Percentiles rank a stretch among this genome's conserved stretches.
phyloP scores from a whole-genome alignment of 2,329 filamentous ascomycete species.

The Cercospora beticola region DNA sequence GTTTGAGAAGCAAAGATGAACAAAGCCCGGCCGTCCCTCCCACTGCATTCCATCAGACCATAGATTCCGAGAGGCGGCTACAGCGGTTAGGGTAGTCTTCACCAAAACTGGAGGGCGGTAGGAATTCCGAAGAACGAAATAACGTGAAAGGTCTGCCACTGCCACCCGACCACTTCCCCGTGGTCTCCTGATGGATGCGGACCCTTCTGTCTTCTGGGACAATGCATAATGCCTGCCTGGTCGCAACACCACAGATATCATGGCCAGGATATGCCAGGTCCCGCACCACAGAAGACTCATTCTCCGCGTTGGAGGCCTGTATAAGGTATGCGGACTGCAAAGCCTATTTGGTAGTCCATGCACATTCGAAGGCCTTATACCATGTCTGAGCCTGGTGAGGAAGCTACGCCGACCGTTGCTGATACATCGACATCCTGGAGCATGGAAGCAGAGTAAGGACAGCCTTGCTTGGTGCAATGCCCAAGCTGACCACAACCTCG shows the following conservation, averaged over 20 bases:
- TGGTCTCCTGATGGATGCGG: neutral
- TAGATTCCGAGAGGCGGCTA: neutral
- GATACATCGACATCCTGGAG: neutral
- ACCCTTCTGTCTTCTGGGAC: neutral
- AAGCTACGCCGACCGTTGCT: neutral
- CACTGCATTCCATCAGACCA: neutral
- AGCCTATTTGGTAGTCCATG: neutral
- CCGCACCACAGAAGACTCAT: neutral
- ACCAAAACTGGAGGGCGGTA: neutral
- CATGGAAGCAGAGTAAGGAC: neutral
- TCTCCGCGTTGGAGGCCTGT: neutral
- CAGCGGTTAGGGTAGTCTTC: neutral
- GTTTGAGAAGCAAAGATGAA: neutral
- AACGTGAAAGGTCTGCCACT: neutral
- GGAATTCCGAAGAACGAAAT: neutral
- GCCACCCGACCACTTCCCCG: neutral
- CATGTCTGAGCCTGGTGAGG: neutral
- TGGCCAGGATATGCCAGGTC: neutral
- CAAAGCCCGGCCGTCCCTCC: neutral
- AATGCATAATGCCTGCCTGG: neutral
- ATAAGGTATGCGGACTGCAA: neutral
- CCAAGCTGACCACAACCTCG: neutral
- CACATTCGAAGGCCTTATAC: neutral
- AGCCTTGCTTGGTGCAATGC: neutral
- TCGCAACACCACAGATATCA: neutral